Conservation (phyloP, 2,329 filamentous ascomycete species). For the Pseudocercospora eumusae region DNA sequence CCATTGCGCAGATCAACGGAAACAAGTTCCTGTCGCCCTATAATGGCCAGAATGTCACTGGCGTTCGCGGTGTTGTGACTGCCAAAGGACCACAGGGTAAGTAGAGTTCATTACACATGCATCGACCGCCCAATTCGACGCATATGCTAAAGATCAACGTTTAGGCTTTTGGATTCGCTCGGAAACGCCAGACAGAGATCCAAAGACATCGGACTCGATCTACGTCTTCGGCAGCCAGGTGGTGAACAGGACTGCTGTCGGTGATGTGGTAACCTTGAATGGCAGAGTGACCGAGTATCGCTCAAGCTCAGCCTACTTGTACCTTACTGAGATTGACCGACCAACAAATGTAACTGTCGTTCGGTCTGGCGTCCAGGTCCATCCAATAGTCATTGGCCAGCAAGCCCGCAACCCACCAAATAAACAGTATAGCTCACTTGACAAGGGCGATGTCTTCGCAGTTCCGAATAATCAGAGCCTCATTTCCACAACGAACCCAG, state of each 20-base stretch:
- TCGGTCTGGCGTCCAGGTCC: slow-evolving; percentile 57
- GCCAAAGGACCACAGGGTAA: slow-evolving; percentile 54
- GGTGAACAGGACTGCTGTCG: slow-evolving; percentile 57
- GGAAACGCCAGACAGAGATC: slow-evolving; percentile 57
- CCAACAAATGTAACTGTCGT: slow-evolving; percentile 58
- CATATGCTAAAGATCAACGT: neutral
- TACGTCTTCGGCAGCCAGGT: slow-evolving; percentile 63
- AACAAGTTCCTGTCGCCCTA: slow-evolving; percentile 64
- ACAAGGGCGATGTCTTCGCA: slow-evolving; percentile 65
- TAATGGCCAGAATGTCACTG: slow-evolving; percentile 57
- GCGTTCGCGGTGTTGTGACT: slow-evolving; percentile 64
- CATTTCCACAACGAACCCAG: slow-evolving; percentile 62
- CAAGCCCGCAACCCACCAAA: slow-evolving; percentile 59
- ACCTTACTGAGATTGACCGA: slow-evolving; percentile 63
- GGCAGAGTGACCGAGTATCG: slow-evolving; percentile 64
- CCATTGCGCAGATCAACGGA: slow-evolving; percentile 61
- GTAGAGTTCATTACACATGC: neutral
- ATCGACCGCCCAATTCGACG: too few relatives aligned
- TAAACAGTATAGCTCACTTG: slow-evolving; percentile 61
- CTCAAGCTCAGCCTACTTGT: slow-evolving; percentile 59
- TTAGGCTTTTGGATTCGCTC: slow-evolving; percentile 64
- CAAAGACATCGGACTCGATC: slow-evolving; percentile 63
- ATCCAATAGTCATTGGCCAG: slow-evolving; percentile 62
- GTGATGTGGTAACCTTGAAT: slow-evolving; percentile 63
- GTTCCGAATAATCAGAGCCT: slow-evolving; percentile 63